Evolutionary conservation across 208 protist species (phyloP).

Genomic region (Trypanosomatidae sp.): DNA sequence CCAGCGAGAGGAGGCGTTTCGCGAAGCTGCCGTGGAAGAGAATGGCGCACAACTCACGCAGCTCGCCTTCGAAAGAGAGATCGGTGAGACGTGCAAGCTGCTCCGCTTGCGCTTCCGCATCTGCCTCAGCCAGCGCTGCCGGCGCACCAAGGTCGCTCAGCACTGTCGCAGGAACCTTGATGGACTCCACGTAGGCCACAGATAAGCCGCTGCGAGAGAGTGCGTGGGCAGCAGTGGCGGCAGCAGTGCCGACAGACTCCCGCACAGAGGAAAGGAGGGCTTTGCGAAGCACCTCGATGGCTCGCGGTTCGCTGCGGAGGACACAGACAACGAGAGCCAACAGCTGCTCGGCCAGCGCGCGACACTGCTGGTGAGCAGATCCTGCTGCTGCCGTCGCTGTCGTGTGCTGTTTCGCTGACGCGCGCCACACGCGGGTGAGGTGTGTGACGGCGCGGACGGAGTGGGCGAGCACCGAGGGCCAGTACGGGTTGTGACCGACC

Average conservation of each 20-base stretch:
- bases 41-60: slow-evolving; percentile 10
- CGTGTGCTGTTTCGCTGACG: neutral
- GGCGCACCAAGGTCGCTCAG: slow-evolving; percentile 23
- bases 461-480: slow-evolving; percentile 54
- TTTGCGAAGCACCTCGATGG: slow-evolving; percentile 20
- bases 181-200: slow-evolving; percentile 19
- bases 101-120: neutral
- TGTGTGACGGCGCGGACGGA: slow-evolving; percentile 5
- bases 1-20: slow-evolving; percentile 12
- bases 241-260: neutral
- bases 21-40: slow-evolving; percentile 18
- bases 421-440: slow-evolving; percentile 8
- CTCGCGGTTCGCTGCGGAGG: slow-evolving; percentile 22
- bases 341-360: slow-evolving; percentile 6
- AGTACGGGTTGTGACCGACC: slow-evolving; percentile 69
- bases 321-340: slow-evolving; percentile 15
- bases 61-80: slow-evolving; percentile 27
- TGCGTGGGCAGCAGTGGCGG: neutral
- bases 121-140: neutral
- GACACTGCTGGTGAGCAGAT: neutral
- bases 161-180: slow-evolving; percentile 17
- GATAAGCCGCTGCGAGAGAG: slow-evolving; percentile 26
- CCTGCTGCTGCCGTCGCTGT: neutral
- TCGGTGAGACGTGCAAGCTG: neutral
- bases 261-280: slow-evolving; percentile 9